Conservation (phyloP, 129 eudicot genomes). For the Ambrosia artemisiifolia region DNA sequence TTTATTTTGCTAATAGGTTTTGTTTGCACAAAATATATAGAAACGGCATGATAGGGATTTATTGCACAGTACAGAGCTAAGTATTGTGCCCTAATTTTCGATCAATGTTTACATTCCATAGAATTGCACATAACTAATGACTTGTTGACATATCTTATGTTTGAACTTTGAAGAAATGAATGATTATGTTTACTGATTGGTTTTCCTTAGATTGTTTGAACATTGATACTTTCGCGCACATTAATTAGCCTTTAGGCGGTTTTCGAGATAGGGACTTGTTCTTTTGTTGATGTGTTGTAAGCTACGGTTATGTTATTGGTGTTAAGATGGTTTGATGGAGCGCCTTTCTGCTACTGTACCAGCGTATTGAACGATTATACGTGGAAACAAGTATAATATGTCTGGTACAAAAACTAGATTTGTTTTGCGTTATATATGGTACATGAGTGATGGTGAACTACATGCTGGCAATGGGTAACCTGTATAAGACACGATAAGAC, state of each 20-base stretch:
- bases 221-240: neutral
- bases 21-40: neutral
- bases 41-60: neutral
- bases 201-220: neutral
- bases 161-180: neutral
- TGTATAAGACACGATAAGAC: too few species aligned
- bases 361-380: neutral
- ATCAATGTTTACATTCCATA: neutral
- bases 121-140: neutral
- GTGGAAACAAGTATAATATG: neutral
- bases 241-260: neutral
- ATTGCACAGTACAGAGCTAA: neutral
- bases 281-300: neutral
- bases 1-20: neutral
- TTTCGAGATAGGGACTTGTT: too few species aligned
- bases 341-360: neutral
- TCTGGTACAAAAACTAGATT: neutral
- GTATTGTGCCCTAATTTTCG: neutral
- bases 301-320: neutral
- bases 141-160: neutral
- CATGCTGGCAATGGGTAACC: too few species aligned
- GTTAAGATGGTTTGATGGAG: neutral
- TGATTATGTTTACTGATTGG: neutral
- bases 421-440: neutral
- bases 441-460: neutral